These are phyloP conservation scores for Jaenimonas drosophilae DNA, from an alignment of 208 protist species.

Conservation along the genomic window DNA sequence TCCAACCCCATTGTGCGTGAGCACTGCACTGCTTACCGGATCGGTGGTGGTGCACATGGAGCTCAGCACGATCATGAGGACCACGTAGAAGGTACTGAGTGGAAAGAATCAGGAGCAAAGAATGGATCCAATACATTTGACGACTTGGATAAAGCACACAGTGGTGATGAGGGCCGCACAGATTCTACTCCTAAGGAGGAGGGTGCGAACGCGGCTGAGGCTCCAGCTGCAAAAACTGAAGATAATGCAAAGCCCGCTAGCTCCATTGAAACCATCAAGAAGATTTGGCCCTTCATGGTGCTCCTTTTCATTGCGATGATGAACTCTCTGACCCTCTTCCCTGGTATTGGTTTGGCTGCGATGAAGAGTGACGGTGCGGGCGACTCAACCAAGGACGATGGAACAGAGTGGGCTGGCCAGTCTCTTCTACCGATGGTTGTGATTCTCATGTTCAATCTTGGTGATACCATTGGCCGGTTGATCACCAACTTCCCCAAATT, in stretches of 20 bases:
- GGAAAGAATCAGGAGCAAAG: too few species aligned
- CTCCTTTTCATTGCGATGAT: slow-evolving; percentile 20
- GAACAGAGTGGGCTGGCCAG: slow-evolving; percentile 11
- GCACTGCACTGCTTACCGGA: slow-evolving; percentile 11
- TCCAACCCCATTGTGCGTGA: slow-evolving; percentile 15
- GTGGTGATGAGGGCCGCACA: too few species aligned
- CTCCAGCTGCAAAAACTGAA: neutral
- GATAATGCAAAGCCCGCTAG: slow-evolving; percentile 7
- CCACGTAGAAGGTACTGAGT: too few species aligned
- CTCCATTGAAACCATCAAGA: slow-evolving; percentile 11
- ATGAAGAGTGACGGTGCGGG: slow-evolving; percentile 7
- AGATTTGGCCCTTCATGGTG: slow-evolving; percentile 31
- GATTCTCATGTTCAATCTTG: slow-evolving; percentile 26
- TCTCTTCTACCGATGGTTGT: slow-evolving; percentile 24
- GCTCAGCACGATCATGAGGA: slow-evolving; percentile 1
- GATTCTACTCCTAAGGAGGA: neutral
- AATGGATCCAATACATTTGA: too few species aligned
- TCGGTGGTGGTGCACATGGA: slow-evolving; percentile 1
- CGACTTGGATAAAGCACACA: too few species aligned
- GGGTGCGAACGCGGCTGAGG: neutral
- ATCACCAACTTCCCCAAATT: slow-evolving; percentile 12
- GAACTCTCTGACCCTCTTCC: slow-evolving; percentile 22
- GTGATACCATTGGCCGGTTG: slow-evolving; percentile 16
- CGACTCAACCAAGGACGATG: neutral
- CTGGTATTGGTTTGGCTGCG: slow-evolving; percentile 21